A percentile compares a stretch with the other conserved stretches of the same genome.
These are phyloP conservation scores for Solanum hybrid DNA, from an alignment of 305 asterid species.

Conservation along the genomic window DNA sequence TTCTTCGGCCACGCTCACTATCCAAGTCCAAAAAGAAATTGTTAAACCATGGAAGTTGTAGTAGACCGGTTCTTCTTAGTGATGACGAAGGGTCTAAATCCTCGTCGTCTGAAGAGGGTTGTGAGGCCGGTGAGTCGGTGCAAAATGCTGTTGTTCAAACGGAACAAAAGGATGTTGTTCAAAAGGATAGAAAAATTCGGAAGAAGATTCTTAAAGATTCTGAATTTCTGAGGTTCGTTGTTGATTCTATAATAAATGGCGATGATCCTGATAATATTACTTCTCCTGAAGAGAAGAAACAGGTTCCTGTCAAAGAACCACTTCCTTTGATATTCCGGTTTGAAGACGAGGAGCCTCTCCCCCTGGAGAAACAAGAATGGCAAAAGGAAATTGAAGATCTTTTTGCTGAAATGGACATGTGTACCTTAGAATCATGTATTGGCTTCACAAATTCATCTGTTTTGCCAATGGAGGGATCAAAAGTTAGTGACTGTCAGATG, in stretches of 20 bases:
- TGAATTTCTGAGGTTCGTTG: constrained; percentile 27
- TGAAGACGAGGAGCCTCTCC: constrained; percentile 15
- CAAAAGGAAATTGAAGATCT: constrained; percentile 19
- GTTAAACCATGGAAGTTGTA: constrained; percentile 6
- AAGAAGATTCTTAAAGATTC: constrained; percentile 5
- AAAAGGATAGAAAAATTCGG: background rate
- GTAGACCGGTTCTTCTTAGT: background rate
- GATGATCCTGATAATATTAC: constrained; percentile 6
- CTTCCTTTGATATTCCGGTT: constrained; percentile 41
- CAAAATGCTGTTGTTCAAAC: background rate
- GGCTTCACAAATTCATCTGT: constrained; percentile 4
- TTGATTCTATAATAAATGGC: constrained; percentile 23
- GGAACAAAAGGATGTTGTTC: background rate
- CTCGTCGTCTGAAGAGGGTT: constrained; percentile 4
- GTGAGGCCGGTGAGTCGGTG: background rate
- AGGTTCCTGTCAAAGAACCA: background rate
- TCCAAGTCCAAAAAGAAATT: constrained; percentile 8
- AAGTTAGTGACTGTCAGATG: constrained; percentile 22
- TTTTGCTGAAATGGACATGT: constrained; percentile 23
- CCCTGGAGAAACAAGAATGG: constrained; percentile 19
- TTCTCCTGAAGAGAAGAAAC: constrained; percentile 7
- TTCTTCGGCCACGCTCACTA: background rate
- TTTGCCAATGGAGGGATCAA: constrained; percentile 22
- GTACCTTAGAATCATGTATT: background rate
- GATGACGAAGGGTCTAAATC: constrained; percentile 3